Percentiles rank a stretch among this genome's conserved stretches.
Evolutionary conservation across 345 rosid genomes (phyloP).

Genomic region (Garcia nutans): DNA sequence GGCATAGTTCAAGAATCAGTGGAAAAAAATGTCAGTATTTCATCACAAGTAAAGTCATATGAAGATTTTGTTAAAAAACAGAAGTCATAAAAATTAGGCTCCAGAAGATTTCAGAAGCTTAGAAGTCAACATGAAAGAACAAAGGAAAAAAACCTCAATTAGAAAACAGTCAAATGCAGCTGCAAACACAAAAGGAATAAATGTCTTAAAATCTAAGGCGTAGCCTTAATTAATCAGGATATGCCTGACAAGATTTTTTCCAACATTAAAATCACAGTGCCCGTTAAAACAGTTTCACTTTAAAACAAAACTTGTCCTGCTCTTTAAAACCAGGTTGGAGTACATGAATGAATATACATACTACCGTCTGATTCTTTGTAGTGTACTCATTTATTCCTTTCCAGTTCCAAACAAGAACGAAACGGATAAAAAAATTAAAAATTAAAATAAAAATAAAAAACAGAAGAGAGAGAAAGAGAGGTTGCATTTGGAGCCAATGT

Average conservation of each 20-base stretch:
- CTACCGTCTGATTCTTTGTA: not conserved
- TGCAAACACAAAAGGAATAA: not conserved
- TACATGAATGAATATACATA: not conserved
- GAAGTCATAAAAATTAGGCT: too few relatives aligned
- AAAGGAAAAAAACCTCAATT: not conserved
- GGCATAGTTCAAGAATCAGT: not conserved
- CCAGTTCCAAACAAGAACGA: not conserved
- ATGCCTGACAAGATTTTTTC: not conserved
- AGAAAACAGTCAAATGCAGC: not conserved
- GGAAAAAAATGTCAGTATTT: not conserved
- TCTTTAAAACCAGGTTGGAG: not conserved
- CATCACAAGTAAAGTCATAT: not conserved
- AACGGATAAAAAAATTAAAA: not conserved
- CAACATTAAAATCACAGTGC: not conserved
- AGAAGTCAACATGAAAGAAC: not conserved
- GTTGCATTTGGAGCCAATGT: constrained; percentile 88
- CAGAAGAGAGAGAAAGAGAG: not conserved
- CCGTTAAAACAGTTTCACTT: not conserved
- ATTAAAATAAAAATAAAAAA: too few relatives aligned
- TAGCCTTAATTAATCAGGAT: not conserved
- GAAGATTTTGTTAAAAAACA: not conserved
- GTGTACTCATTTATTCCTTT: not conserved
- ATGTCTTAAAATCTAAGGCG: not conserved
- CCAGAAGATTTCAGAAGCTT: not conserved
- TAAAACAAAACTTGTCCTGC: not conserved